These are phyloP conservation scores for Peronospora farinosa DNA, from an alignment of 352 stramenopile genomes.

Conservation along the genomic window DNA sequence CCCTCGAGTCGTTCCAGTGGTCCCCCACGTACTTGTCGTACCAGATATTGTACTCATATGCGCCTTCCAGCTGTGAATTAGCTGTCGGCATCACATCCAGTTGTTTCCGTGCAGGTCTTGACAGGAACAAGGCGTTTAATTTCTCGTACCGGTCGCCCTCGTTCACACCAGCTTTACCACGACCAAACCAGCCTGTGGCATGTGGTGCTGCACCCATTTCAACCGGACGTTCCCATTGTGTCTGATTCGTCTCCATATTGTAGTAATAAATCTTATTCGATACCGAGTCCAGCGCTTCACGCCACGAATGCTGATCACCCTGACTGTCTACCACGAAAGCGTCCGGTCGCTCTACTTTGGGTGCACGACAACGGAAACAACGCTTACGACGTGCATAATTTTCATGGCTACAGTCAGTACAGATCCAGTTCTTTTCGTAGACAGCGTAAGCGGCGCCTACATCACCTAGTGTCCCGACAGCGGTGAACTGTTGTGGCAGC, in stretches of 20 bases:
- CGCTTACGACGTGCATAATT: conserved; percentile 78
- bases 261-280: conserved; percentile 93
- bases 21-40: conserved; percentile 92
- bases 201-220: conserved; percentile 89
- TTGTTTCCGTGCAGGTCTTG: conserved; percentile 85
- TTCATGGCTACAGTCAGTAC: conserved; percentile 70
- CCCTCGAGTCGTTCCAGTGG: conserved; percentile 79
- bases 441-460: conserved; percentile 84
- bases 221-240: conserved; percentile 85
- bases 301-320: conserved; percentile 65
- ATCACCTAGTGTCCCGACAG: conserved; percentile 75
- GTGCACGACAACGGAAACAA: conserved; percentile 77
- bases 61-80: conserved; percentile 86
- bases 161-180: conserved; percentile 71
- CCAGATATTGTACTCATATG: conserved; percentile 94
- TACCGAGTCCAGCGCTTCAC: conserved; percentile 86
- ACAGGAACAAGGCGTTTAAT: conserved; percentile 81
- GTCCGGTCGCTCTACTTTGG: conserved; percentile 57
- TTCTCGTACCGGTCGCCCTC: conserved; percentile 72
- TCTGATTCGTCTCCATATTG: conserved; percentile 81
- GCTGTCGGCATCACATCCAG: conserved; percentile 82
- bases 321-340: conserved; percentile 51
- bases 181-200: conserved; percentile 90
- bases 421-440: conserved; percentile 88
- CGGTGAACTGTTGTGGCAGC: conserved; percentile 56